phyloP scores from a whole-genome alignment of 768 basidiomycete genomes.

The Leccinum ochraceum region DNA sequence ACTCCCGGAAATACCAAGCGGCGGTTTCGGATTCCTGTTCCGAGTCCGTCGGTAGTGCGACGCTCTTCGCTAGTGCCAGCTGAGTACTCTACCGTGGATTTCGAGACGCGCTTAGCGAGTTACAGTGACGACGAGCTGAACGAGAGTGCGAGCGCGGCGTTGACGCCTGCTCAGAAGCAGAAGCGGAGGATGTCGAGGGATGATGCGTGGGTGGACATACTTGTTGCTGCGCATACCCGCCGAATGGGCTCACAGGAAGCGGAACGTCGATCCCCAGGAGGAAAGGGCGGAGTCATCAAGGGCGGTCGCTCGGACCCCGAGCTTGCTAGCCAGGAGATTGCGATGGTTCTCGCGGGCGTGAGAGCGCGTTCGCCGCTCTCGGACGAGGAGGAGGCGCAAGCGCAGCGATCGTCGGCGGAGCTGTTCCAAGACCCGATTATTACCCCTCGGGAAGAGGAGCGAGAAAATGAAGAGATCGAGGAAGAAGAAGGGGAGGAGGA shows the following conservation, averaged over 20 bases:
- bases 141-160: slow-evolving; percentile 40
- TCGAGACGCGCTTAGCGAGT: slow-evolving; percentile 77
- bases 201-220: slow-evolving; percentile 88
- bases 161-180: slow-evolving; percentile 43
- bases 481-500: slow-evolving; percentile 43
- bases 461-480: slow-evolving; percentile 16
- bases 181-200: slow-evolving; percentile 51
- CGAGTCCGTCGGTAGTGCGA: slow-evolving; percentile 52
- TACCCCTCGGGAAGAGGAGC: slow-evolving; percentile 13
- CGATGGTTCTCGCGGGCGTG: slow-evolving; percentile 65
- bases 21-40: slow-evolving; percentile 63
- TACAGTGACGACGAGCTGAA: slow-evolving; percentile 50
- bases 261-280: slow-evolving; percentile 31
- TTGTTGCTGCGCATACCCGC: slow-evolving; percentile 60
- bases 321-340: slow-evolving; percentile 70
- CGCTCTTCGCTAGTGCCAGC: slow-evolving; percentile 59
- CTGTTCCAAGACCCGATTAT: slow-evolving; percentile 3
- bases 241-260: slow-evolving; percentile 60
- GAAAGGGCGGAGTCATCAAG: slow-evolving; percentile 26
- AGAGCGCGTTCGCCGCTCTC: slow-evolving; percentile 37
- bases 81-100: slow-evolving; percentile 81
- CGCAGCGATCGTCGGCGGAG: slow-evolving; percentile 21
- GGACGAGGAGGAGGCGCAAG: slow-evolving; percentile 42
- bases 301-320: slow-evolving; percentile 61
- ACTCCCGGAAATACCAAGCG: slow-evolving; percentile 36